Evolutionary conservation across 306 rosid genomes (phyloP), one percentile per base, ranked within the genome.

Genomic region (Trifolium repens): DNA sequence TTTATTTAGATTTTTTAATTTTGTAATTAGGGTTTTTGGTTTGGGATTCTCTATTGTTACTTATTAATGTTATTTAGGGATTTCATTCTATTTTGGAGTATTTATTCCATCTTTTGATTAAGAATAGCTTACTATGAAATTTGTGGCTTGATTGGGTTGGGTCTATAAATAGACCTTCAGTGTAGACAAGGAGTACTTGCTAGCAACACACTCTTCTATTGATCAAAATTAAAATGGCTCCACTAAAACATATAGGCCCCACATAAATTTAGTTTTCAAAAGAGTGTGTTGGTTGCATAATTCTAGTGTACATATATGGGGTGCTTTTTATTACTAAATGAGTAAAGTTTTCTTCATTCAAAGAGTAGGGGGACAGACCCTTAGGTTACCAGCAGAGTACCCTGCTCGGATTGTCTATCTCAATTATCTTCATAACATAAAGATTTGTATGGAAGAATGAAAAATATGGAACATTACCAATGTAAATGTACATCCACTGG

Each of bases 401-500:
- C 49, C 61, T 34, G 32, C 63, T 50, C 2, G 17, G 32, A 50
- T 10, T 70, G 12, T 52, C 49, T 32, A 52, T 34, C 17, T 70
- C 47, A 52, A 52, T 77, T 67, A 50, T 71, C 15, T 57, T 73
- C 16, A 72, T 10, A 57, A 62, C 72, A 67, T 39, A 35, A 69
- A 44, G 73, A 79, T 54, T 15, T 65, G 40, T 26, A 35, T 34
- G 62, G 32, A 47, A 75, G 53, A 15, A 76, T 22, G 32, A 15
- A 44, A 65, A 61, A 67, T 74, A 78, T 80, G 67, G 79, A 78
- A 66, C 79, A 76, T 80, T 94, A 94, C 99, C 96, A 94, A 83
- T 0, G 89, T 94, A 87, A 94, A 94, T 6, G 97, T 89, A 72
- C 91, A 92, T 78, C 97, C 97, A 84, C 93, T 92, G 50, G 97